Conservation (phyloP, 169 alveolate species). For the Eimeria sp. region DNA sequence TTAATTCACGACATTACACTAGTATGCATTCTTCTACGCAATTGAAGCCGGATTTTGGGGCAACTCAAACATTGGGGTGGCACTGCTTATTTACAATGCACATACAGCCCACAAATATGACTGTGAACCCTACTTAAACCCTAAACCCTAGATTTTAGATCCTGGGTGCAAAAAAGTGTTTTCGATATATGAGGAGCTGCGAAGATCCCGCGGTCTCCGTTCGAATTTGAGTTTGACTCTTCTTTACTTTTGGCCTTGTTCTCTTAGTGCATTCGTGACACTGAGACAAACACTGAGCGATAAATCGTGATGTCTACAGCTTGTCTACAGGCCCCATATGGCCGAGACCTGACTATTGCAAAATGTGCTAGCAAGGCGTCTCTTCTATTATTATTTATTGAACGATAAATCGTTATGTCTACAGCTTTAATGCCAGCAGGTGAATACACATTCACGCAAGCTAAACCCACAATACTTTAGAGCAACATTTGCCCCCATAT, state of each 20-base stretch:
- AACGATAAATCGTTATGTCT: not conserved
- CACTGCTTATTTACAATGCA: not conserved
- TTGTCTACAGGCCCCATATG: not conserved
- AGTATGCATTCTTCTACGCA: not conserved
- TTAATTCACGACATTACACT: not conserved
- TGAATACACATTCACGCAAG: not conserved
- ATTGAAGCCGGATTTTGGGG: not conserved
- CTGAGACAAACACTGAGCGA: not conserved
- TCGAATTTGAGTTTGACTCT: not conserved
- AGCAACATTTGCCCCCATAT: not conserved
- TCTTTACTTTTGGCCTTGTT: not conserved
- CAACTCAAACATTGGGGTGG: not conserved
- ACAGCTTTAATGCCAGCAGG: not conserved
- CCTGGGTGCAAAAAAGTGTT: conserved; percentile 2
- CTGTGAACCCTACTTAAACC: not conserved
- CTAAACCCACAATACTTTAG: not conserved
- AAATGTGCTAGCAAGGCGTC: too few species aligned
- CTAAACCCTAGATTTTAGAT: not conserved
- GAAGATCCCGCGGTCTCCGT: not conserved
- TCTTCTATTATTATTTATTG: not conserved
- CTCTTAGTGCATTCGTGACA: not conserved
- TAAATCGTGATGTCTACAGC: not conserved
- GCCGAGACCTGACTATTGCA: too few species aligned
- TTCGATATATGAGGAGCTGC: not conserved
- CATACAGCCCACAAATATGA: not conserved